phyloP scores from a whole-genome alignment of 768 basidiomycete genomes.

The Paxillus ammoniavirescens region DNA sequence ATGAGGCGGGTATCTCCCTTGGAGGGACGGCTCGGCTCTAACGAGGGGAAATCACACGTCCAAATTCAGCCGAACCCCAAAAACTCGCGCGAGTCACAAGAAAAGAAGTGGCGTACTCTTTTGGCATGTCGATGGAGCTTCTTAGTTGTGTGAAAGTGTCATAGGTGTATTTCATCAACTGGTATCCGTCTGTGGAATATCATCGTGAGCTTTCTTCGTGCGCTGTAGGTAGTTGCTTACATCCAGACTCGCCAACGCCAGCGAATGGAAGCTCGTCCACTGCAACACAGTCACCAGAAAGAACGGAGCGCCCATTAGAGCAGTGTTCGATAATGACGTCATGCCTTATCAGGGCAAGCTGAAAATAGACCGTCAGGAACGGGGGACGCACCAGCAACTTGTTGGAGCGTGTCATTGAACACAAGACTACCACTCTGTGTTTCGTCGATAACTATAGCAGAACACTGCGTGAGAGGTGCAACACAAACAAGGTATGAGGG shows the following conservation, averaged over 20 bases:
- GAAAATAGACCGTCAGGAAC: not conserved
- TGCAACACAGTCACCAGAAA: slow-evolving; percentile 12
- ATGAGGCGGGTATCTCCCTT: slow-evolving; percentile 25
- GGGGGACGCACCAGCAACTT: slow-evolving; percentile 41
- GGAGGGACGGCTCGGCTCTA: slow-evolving; percentile 23
- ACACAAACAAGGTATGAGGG: not conserved
- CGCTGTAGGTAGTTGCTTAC: slow-evolving; percentile 36
- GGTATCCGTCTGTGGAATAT: slow-evolving; percentile 47
- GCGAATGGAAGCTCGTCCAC: slow-evolving; percentile 47
- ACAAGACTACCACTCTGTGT: slow-evolving; percentile 58
- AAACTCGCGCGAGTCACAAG: not conserved
- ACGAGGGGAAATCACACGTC: not conserved
- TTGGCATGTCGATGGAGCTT: slow-evolving; percentile 52
- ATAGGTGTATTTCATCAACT: slow-evolving; percentile 51
- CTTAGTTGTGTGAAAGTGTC: slow-evolving; percentile 54
- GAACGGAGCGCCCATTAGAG: too few species aligned
- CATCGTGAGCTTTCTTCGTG: not conserved
- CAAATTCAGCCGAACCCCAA: slow-evolving; percentile 4
- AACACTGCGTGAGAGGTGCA: not conserved
- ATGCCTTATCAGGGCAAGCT: not conserved
- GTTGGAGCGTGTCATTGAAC: slow-evolving; percentile 62
- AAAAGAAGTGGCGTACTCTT: slow-evolving; percentile 40
- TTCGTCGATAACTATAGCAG: slow-evolving; percentile 44
- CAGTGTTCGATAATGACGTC: slow-evolving; percentile 9
- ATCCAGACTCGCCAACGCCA: slow-evolving; percentile 63